A percentile compares a stretch with the other conserved stretches of the same genome.
phyloP scores from a whole-genome alignment of 192 early-diverging fungal species.

The Mortierella claussenii region DNA sequence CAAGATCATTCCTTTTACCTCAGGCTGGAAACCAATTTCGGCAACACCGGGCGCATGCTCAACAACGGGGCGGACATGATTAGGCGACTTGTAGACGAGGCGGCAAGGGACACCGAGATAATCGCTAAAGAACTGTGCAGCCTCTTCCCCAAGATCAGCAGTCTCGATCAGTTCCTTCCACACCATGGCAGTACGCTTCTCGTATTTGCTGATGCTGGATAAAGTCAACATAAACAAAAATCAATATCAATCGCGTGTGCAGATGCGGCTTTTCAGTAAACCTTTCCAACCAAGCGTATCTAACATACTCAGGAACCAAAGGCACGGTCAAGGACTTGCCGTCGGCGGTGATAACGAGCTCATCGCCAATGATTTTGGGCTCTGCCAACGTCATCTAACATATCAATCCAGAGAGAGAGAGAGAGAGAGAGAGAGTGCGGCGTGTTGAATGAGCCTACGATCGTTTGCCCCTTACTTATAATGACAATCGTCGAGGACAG shows the following conservation, averaged over 20 bases:
- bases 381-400: conserved; percentile 39
- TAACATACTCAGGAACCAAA: conserved; percentile 42
- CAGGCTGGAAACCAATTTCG: conserved; percentile 37
- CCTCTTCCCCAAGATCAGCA: conserved; percentile 73
- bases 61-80: conserved; percentile 50
- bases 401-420: no score
- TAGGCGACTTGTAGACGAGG: conserved; percentile 61
- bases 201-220: conserved; percentile 27
- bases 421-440: no score
- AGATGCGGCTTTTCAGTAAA: not conserved
- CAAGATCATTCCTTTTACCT: no score
- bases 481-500: not conserved
- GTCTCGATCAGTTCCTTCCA: conserved; percentile 57
- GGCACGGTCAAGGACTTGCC: conserved; percentile 40
- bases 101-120: conserved; percentile 56
- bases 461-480: not conserved
- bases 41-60: conserved; percentile 58
- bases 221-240: not conserved
- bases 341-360: conserved; percentile 32
- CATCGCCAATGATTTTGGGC: conserved; percentile 28
- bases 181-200: conserved; percentile 38
- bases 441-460: not conserved
- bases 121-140: conserved; percentile 64
- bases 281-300: not conserved
- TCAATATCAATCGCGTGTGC: no score